A percentile compares a stretch with the other conserved stretches of the same genome.
These are phyloP conservation scores for Effrenium voratum DNA, from an alignment of 73 alveolate genomes.

Conservation along the genomic window DNA sequence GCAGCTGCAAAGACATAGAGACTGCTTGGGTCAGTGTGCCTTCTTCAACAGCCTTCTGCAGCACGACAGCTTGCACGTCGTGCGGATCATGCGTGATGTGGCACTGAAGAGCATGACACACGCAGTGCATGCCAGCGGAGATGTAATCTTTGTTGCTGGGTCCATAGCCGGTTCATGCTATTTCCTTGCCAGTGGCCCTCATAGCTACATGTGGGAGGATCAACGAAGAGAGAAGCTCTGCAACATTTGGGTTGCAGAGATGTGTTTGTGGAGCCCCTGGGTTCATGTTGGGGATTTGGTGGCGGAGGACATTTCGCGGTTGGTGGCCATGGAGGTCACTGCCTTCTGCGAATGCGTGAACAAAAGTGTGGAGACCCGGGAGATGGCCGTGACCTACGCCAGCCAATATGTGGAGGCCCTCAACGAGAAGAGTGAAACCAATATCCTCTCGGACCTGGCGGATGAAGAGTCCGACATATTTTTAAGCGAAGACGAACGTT, in stretches of 20 bases:
- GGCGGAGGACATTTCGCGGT: slow-evolving; percentile 65
- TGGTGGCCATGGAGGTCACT: slow-evolving; percentile 47
- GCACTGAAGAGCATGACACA: background rate
- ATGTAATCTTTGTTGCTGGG: slow-evolving; percentile 60
- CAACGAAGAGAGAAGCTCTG: background rate
- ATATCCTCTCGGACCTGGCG: no score
- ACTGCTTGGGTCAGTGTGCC: background rate
- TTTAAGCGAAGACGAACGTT: no score
- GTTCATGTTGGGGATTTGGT: slow-evolving; percentile 51
- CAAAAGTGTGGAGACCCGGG: no score
- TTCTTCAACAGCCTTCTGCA: background rate
- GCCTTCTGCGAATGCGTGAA: slow-evolving; percentile 65
- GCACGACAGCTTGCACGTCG: no score
- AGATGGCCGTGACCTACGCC: no score
- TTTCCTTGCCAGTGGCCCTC: no score
- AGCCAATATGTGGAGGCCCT: no score
- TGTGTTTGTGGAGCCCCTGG: slow-evolving; percentile 90
- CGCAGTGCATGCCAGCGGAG: slow-evolving; percentile 57
- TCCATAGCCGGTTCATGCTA: slow-evolving; percentile 43
- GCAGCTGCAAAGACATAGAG: background rate
- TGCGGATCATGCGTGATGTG: background rate
- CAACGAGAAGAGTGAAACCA: no score
- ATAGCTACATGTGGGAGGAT: no score
- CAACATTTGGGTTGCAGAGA: slow-evolving; percentile 58
- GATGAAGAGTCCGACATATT: no score